Percentiles rank a stretch among this genome's conserved stretches.
phyloP scores from a whole-genome alignment of 1,284 basidiomycete species.

The Porphyrellus sp. region DNA sequence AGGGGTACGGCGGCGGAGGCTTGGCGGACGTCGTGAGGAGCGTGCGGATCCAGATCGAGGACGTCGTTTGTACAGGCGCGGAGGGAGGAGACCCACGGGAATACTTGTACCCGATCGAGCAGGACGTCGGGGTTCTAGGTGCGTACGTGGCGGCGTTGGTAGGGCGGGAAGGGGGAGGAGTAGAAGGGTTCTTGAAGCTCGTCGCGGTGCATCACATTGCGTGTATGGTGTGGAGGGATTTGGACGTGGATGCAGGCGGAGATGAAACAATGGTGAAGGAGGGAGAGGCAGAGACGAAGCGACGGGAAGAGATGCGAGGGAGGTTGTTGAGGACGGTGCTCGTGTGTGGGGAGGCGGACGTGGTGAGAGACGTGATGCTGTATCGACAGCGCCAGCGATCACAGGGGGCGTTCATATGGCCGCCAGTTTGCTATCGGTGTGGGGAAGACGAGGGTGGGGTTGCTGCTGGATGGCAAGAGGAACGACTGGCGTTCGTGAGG shows the following conservation, averaged over 20 bases:
- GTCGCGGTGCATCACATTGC: slow-evolving; percentile 83
- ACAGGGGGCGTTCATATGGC: slow-evolving; percentile 31
- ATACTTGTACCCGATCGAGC: slow-evolving; percentile 74
- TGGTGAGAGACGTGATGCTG: slow-evolving; percentile 50
- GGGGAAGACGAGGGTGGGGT: slow-evolving; percentile 17
- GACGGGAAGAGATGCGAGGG: slow-evolving; percentile 25
- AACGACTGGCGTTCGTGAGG: slow-evolving; percentile 20
- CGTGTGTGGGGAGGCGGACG: slow-evolving; percentile 45
- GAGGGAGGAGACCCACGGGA: slow-evolving; percentile 44
- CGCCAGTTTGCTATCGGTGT: slow-evolving; percentile 42
- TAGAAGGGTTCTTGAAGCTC: slow-evolving; percentile 61
- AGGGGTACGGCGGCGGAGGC: background rate
- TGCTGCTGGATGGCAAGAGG: slow-evolving; percentile 12
- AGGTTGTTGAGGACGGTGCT: slow-evolving; percentile 54
- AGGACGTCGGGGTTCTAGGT: slow-evolving; percentile 61
- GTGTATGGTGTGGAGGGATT: slow-evolving; percentile 69
- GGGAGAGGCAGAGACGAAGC: background rate
- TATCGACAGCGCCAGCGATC: slow-evolving; percentile 48
- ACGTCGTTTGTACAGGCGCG: slow-evolving; percentile 20
- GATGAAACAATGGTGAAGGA: background rate
- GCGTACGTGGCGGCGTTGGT: slow-evolving; percentile 55
- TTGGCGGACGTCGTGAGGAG: slow-evolving; percentile 48
- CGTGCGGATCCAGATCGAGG: slow-evolving; percentile 47
- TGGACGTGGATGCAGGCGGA: slow-evolving; percentile 21
- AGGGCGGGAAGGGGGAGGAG: slow-evolving; percentile 17